phyloP scores from a whole-genome alignment of 2,329 filamentous ascomycete species.

The Phoma herbarum region DNA sequence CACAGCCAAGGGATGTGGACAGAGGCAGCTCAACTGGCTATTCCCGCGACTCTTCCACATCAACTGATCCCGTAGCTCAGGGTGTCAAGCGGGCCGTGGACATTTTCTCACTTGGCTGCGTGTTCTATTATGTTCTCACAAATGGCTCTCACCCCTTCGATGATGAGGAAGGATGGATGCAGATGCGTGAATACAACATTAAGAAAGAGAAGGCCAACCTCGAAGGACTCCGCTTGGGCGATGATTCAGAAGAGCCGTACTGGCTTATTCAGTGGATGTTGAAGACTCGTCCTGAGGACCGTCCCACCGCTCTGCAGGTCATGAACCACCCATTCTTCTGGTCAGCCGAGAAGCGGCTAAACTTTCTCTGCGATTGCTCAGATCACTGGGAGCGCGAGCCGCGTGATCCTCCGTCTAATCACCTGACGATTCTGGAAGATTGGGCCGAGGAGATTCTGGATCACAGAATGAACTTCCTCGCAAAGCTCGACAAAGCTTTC shows the following conservation, averaged over 20 bases:
- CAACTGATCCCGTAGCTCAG: slow-evolving; percentile 61
- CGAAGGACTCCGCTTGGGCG: slow-evolving; percentile 76
- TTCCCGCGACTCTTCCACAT: slow-evolving; percentile 53
- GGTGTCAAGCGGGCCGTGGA: slow-evolving; percentile 95
- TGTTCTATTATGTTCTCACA: slow-evolving; percentile 99
- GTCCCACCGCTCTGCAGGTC: slow-evolving; percentile 79
- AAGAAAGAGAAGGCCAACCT: slow-evolving; percentile 85
- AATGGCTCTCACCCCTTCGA: slow-evolving; percentile 93
- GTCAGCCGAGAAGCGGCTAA: slow-evolving; percentile 84
- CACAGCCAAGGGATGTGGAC: slow-evolving; percentile 60
- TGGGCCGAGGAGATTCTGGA: slow-evolving; percentile 57
- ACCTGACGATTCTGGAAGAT: slow-evolving; percentile 67
- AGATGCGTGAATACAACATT: slow-evolving; percentile 86
- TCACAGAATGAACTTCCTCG: slow-evolving; percentile 78
- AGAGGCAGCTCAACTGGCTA: slow-evolving; percentile 55
- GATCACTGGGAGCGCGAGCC: slow-evolving; percentile 96
- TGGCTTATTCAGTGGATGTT: slow-evolving; percentile 88
- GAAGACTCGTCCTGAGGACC: slow-evolving; percentile 68
- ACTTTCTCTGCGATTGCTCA: slow-evolving; percentile 94
- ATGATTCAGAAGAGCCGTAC: slow-evolving; percentile 85
- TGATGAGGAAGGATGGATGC: slow-evolving; percentile 91
- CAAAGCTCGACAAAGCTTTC: slow-evolving; percentile 78
- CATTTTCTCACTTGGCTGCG: slow-evolving; percentile 94
- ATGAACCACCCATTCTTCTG: slow-evolving; percentile 98
- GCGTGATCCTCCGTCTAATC: slow-evolving; percentile 78